Conservation (phyloP, 1,284 basidiomycete species). For the Ganoderma leucocontextum region DNA sequence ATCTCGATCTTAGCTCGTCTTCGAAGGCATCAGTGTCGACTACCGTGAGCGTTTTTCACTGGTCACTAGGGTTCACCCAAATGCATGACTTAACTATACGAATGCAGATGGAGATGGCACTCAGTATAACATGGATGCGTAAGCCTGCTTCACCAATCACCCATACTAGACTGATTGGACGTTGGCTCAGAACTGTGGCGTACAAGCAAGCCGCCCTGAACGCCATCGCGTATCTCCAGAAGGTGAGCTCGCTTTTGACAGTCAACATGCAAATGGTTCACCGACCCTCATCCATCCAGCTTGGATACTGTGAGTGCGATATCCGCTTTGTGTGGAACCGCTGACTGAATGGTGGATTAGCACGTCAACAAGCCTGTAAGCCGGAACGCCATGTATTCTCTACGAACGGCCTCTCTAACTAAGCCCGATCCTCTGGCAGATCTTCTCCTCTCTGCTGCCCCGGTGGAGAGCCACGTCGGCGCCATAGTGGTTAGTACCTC, state of each 20-base stretch:
- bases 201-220: slow-evolving; percentile 84
- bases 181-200: slow-evolving; percentile 63
- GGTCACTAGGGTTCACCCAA: background rate
- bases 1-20: slow-evolving; percentile 57
- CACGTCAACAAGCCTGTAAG: slow-evolving; percentile 77
- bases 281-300: slow-evolving; percentile 42
- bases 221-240: slow-evolving; percentile 78
- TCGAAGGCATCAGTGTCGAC: slow-evolving; percentile 80
- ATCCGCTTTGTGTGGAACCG: background rate
- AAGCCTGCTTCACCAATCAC: slow-evolving; percentile 35
- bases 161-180: background rate
- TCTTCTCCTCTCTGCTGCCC: slow-evolving; percentile 78
- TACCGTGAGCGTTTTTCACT: slow-evolving; percentile 54
- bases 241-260: slow-evolving; percentile 49
- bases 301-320: slow-evolving; percentile 67
- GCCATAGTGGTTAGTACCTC: slow-evolving; percentile 66
- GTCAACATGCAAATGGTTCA: background rate
- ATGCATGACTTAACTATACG: background rate
- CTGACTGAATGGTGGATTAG: slow-evolving; percentile 41
- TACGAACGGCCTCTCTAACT: no score
- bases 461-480: slow-evolving; percentile 79
- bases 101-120: slow-evolving; percentile 71
- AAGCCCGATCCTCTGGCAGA: slow-evolving; percentile 44
- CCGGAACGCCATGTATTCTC: slow-evolving; percentile 14
- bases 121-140: slow-evolving; percentile 84